Conservation (phyloP, 169 alveolate species). For the Plasmodium cynomolgi region DNA sequence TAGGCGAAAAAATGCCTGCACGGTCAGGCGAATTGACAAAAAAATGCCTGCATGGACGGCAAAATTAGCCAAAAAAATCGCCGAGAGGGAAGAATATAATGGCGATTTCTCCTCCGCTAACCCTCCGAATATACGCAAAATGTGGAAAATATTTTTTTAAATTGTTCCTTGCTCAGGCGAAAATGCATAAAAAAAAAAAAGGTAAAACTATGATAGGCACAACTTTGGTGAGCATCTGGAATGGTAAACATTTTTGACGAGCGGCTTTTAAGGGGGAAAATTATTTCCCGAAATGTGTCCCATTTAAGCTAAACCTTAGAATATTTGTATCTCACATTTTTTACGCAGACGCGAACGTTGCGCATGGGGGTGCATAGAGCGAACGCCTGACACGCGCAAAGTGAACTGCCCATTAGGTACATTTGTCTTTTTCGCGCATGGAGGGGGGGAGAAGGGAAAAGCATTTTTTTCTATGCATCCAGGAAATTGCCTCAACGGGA, state of each 20-base stretch:
- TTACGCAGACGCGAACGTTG: not conserved
- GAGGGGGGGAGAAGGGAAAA: not conserved
- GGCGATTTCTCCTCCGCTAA: not conserved
- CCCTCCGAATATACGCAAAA: not conserved
- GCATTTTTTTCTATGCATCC: not conserved
- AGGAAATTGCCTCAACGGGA: not conserved
- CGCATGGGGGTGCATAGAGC: not conserved
- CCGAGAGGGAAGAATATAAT: conserved; percentile 17
- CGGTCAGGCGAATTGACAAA: not conserved
- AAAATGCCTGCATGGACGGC: not conserved
- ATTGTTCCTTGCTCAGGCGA: conserved; percentile 20
- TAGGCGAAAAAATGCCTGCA: not conserved
- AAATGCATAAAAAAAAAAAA: conserved; percentile 5
- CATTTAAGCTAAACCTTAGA: not conserved
- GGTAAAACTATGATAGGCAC: not conserved
- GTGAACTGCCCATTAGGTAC: not conserved
- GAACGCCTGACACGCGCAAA: not conserved
- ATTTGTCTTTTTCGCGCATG: not conserved
- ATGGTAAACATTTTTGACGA: not conserved
- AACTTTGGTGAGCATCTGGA: not conserved
- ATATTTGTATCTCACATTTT: not conserved
- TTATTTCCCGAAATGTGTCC: not conserved
- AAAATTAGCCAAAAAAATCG: not conserved
- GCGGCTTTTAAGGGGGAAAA: not conserved
- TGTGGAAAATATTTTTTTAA: not conserved